These are phyloP conservation scores for Solanum tarapatanum DNA, from an alignment of 257 asterid genomes.

Conservation along the genomic window DNA sequence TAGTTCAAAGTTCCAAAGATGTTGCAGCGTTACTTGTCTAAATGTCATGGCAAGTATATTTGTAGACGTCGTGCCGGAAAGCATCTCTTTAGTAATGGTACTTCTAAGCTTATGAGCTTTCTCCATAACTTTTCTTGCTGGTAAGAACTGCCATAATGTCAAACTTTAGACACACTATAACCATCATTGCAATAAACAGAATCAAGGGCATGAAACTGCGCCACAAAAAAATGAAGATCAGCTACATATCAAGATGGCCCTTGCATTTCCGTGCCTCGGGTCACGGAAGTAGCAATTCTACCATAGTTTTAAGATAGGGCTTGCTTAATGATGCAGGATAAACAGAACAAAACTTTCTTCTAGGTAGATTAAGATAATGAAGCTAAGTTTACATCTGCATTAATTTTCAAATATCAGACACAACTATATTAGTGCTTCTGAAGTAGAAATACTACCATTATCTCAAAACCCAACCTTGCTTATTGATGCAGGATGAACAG, in stretches of 20 bases:
- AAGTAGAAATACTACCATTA: background rate
- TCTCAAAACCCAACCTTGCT: no score
- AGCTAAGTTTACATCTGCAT: background rate
- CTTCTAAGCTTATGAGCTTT: slow-evolving; percentile 51
- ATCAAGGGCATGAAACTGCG: background rate
- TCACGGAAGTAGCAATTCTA: background rate
- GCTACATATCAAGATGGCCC: background rate
- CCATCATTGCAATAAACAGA: background rate
- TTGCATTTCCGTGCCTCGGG: background rate
- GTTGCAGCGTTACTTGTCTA: slow-evolving; percentile 67
- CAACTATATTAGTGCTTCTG: background rate
- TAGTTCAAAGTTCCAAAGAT: slow-evolving; percentile 72
- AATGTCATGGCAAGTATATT: slow-evolving; percentile 85
- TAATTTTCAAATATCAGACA: background rate
- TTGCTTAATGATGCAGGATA: background rate
- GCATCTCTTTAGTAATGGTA: slow-evolving; percentile 37
- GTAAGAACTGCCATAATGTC: slow-evolving; percentile 54
- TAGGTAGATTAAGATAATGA: background rate
- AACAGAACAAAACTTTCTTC: background rate
- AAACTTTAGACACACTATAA: background rate
- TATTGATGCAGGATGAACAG: no score
- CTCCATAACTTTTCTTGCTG: slow-evolving; percentile 73
- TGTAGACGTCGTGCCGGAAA: slow-evolving; percentile 32
- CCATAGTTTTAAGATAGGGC: background rate
- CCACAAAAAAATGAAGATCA: background rate